A percentile compares a stretch with the other conserved stretches of the same genome.
Evolutionary conservation across 2,329 filamentous ascomycete species (phyloP).

Genomic region (Calycina herbarum): DNA sequence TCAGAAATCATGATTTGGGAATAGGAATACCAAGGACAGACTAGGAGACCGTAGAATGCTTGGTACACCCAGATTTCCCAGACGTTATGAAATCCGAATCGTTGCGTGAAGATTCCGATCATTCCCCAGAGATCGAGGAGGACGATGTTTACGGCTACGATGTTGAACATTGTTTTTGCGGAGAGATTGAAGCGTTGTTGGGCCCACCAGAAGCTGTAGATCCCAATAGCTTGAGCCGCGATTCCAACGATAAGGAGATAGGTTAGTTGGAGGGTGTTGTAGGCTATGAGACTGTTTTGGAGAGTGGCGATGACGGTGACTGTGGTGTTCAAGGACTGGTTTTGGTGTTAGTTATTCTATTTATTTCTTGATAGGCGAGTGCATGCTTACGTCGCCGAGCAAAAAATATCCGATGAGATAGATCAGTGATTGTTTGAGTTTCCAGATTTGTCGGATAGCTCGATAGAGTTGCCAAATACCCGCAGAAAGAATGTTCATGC

Average conservation of each 20-base stretch:
- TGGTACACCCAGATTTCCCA: slow-evolving; percentile 50
- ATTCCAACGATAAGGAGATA: slow-evolving; percentile 69
- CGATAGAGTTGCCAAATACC: slow-evolving; percentile 63
- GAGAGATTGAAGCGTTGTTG: slow-evolving; percentile 59
- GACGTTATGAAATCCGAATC: slow-evolving; percentile 46
- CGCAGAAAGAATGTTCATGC: slow-evolving; percentile 52
- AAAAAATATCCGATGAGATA: slow-evolving; percentile 69
- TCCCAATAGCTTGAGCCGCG: slow-evolving; percentile 60
- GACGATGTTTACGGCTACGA: slow-evolving; percentile 60
- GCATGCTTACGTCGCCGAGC: slow-evolving; percentile 53
- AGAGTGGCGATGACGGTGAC: slow-evolving; percentile 66
- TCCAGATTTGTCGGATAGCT: slow-evolving; percentile 60
- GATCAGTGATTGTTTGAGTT: slow-evolving; percentile 63
- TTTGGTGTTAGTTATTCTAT: neutral
- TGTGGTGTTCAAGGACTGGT: slow-evolving; percentile 62
- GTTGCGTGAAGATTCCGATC: slow-evolving; percentile 48
- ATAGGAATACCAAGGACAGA: slow-evolving; percentile 71
- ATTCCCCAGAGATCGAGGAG: slow-evolving; percentile 54
- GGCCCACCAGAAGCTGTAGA: slow-evolving; percentile 60
- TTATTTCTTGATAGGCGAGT: too few species aligned
- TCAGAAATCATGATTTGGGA: slow-evolving; percentile 71
- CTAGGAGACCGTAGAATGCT: slow-evolving; percentile 62
- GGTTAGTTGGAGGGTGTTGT: slow-evolving; percentile 63
- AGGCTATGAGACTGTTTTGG: slow-evolving; percentile 64
- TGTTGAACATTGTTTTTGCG: slow-evolving; percentile 70